Conservation (phyloP, 176 grass and related monocot species). For the Chloris gayana region DNA sequence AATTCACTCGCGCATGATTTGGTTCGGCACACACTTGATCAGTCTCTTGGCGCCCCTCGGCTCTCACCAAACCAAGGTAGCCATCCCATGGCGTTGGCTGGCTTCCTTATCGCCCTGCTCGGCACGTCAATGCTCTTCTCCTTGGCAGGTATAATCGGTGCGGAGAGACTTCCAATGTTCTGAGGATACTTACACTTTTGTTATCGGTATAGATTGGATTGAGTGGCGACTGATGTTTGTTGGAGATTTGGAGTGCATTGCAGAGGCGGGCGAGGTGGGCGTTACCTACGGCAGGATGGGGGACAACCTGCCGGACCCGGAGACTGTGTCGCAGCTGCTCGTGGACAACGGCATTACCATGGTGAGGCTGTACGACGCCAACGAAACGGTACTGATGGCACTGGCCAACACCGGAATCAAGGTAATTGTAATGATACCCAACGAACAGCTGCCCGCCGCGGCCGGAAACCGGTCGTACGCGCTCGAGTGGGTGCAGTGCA, state of each 20-base stretch:
- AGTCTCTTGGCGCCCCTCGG: too few species aligned
- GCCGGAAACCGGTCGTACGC: background rate
- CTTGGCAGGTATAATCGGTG: background rate
- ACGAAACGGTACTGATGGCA: constrained; percentile 39
- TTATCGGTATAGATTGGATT: background rate
- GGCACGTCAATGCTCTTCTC: too few species aligned
- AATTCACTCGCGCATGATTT: too few species aligned
- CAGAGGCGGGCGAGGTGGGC: constrained; percentile 50
- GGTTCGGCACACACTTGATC: too few species aligned
- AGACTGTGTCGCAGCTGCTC: constrained; percentile 47
- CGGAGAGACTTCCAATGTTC: background rate
- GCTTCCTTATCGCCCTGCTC: too few species aligned
- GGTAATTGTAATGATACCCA: constrained; percentile 8
- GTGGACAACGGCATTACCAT: constrained; percentile 41
- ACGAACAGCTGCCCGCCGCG: background rate
- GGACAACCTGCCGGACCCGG: constrained; percentile 43
- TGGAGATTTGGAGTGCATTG: background rate
- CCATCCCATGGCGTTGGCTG: too few species aligned
- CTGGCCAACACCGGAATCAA: constrained; percentile 55
- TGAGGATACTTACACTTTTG: background rate
- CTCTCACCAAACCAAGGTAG: too few species aligned
- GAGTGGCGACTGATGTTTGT: background rate
- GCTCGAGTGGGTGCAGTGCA: background rate
- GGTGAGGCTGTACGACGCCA: constrained; percentile 63
- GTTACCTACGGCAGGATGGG: constrained; percentile 64